A percentile compares a stretch with the other conserved stretches of the same genome.
Evolutionary conservation across 352 stramenopile genomes (phyloP).

Genomic region (Globisporangium nunn): DNA sequence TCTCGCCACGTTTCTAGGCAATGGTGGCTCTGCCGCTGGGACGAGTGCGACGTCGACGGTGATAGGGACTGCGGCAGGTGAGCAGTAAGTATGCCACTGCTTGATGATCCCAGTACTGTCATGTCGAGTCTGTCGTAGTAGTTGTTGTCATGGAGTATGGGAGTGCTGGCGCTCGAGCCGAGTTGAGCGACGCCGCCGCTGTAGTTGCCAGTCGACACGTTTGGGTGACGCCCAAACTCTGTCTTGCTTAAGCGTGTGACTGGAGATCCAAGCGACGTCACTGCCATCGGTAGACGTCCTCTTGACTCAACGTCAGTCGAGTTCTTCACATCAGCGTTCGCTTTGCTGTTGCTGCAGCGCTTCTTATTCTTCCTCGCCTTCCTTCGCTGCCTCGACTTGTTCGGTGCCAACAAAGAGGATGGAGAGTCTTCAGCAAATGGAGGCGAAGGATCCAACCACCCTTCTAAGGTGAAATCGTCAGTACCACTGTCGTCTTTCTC

Average conservation of each 20-base stretch:
- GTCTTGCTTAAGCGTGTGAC: not conserved
- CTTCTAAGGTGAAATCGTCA: not conserved
- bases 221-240: not conserved
- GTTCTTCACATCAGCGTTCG: not conserved
- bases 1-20: not conserved
- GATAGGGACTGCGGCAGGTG: not conserved
- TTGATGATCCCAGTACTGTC: not conserved
- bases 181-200: not conserved
- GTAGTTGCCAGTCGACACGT: not conserved
- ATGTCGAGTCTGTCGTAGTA: not conserved
- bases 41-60: not conserved
- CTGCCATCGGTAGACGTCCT: not conserved
- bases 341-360: too few species aligned
- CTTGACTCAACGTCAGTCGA: not conserved
- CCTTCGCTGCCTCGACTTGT: not conserved
- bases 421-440: not conserved
- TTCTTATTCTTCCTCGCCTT: not conserved
- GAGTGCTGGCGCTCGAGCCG: not conserved
- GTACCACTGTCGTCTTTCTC: not conserved
- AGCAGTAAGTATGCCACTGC: not conserved
- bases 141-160: not conserved
- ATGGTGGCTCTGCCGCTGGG: not conserved
- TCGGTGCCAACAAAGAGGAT: not conserved
- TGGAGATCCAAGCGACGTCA: conserved; percentile 2
- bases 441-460: not conserved